A percentile compares a stretch with the other conserved stretches of the same genome.
Conservation (phyloP, 306 rosid genomes). For the Psophocarpus tetragonolobus region DNA sequence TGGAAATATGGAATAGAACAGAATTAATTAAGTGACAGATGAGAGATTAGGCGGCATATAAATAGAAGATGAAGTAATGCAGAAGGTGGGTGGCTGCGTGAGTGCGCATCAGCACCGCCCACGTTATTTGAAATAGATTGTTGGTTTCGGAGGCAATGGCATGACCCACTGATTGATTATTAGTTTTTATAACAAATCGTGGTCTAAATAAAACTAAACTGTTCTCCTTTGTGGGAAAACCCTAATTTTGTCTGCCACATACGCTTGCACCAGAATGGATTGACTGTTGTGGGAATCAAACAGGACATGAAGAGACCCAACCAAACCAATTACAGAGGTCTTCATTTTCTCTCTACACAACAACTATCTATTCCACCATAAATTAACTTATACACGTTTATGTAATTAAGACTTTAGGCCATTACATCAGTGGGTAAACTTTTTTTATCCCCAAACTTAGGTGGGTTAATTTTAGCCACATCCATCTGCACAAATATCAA, state of each 20-base stretch:
- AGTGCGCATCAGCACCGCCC: conserved; percentile 45
- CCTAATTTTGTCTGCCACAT: conserved; percentile 61
- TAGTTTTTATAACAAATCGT: background rate
- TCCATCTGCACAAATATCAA: too few relatives aligned
- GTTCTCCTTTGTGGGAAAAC: conserved; percentile 43
- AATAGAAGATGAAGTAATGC: conserved; percentile 2
- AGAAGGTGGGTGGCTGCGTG: conserved; percentile 2
- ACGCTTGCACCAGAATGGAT: conserved; percentile 31
- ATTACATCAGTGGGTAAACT: background rate
- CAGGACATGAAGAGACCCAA: conserved; percentile 52
- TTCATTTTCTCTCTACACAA: conserved; percentile 20
- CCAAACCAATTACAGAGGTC: conserved; percentile 44
- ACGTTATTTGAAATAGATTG: conserved; percentile 31
- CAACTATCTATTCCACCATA: conserved; percentile 24
- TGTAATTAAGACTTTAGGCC: background rate
- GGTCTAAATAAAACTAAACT: conserved; percentile 5
- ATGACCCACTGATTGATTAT: conserved; percentile 32
- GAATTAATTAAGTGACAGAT: background rate
- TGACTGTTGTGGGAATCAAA: conserved; percentile 52
- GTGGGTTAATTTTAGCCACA: too few relatives aligned
- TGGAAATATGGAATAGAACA: too few relatives aligned
- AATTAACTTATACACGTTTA: too few relatives aligned
- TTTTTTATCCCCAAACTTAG: too few relatives aligned
- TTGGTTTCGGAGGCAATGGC: conserved; percentile 34
- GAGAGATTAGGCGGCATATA: background rate